These are phyloP conservation scores for Camelina laxa DNA, from an alignment of 345 rosid genomes.

Conservation along the genomic window DNA sequence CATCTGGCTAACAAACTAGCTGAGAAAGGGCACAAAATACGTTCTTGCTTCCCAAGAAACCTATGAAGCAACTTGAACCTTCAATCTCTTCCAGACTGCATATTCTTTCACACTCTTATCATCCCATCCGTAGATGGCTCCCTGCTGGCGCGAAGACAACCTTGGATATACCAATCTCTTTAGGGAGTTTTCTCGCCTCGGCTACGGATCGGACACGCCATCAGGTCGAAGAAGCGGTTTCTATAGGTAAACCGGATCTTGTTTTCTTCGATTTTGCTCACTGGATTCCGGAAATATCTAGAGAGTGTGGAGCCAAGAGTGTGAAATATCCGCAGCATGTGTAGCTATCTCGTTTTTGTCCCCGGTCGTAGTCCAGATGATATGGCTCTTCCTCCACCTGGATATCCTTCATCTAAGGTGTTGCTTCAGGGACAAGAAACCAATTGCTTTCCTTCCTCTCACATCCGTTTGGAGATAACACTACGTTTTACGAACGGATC, in stretches of 20 bases:
- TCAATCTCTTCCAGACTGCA: slow-evolving; percentile 51
- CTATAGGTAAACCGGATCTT: slow-evolving; percentile 45
- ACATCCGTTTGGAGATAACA: slow-evolving; percentile 58
- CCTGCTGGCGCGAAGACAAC: slow-evolving; percentile 71
- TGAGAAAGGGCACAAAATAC: slow-evolving; percentile 50
- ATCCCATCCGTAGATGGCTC: slow-evolving; percentile 57
- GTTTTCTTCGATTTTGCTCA: slow-evolving; percentile 59
- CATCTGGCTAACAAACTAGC: slow-evolving; percentile 62
- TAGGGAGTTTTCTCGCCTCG: slow-evolving; percentile 45
- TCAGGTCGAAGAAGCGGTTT: slow-evolving; percentile 51
- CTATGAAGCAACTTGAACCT: slow-evolving; percentile 40
- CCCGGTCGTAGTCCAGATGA: slow-evolving; percentile 44
- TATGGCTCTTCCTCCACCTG: slow-evolving; percentile 51
- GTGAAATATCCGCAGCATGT: slow-evolving; percentile 59
- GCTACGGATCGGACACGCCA: slow-evolving; percentile 65
- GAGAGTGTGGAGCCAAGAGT: slow-evolving; percentile 56
- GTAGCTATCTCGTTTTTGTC: slow-evolving; percentile 34
- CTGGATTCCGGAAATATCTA: slow-evolving; percentile 62
- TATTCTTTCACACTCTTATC: slow-evolving; percentile 47
- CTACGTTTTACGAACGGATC: slow-evolving; percentile 58
- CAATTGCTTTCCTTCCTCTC: slow-evolving; percentile 45
- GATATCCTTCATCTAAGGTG: slow-evolving; percentile 61
- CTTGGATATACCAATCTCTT: slow-evolving; percentile 56
- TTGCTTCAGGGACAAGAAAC: slow-evolving; percentile 53
- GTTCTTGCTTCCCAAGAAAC: slow-evolving; percentile 50